phyloP scores from a whole-genome alignment of 768 basidiomycete genomes.

The Boletus pseudopeckii region DNA sequence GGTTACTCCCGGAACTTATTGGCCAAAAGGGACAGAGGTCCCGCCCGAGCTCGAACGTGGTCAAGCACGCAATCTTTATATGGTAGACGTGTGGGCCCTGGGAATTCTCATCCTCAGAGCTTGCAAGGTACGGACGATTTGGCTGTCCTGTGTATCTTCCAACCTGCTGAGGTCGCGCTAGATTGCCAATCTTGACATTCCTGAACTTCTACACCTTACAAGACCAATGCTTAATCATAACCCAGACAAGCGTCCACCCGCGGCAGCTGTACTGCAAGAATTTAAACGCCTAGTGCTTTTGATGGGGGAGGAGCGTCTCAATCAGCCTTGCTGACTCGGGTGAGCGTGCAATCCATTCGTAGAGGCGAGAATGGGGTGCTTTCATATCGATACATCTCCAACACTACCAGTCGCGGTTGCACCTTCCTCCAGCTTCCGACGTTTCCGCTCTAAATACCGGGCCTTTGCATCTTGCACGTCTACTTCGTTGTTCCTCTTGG shows the following conservation, averaged over 20 bases:
- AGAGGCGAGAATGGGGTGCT: neutral
- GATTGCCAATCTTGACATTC: slow-evolving; percentile 55
- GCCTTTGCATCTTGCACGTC: slow-evolving; percentile 71
- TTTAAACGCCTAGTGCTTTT: slow-evolving; percentile 49
- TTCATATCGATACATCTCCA: slow-evolving; percentile 6
- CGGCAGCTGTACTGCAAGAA: slow-evolving; percentile 43
- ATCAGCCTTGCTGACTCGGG: slow-evolving; percentile 10
- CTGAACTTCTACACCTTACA: slow-evolving; percentile 56
- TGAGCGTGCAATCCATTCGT: neutral
- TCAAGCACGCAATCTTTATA: slow-evolving; percentile 54
- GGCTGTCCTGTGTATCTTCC: neutral
- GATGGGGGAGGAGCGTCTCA: slow-evolving; percentile 37
- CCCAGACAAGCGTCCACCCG: slow-evolving; percentile 51
- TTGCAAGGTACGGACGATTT: slow-evolving; percentile 49
- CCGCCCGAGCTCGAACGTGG: slow-evolving; percentile 66
- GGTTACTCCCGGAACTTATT: slow-evolving; percentile 36
- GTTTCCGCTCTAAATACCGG: slow-evolving; percentile 77
- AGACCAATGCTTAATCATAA: slow-evolving; percentile 56
- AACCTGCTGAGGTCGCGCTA: slow-evolving; percentile 25
- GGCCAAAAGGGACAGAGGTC: slow-evolving; percentile 58
- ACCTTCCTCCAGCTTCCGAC: slow-evolving; percentile 59
- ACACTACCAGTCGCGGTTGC: neutral
- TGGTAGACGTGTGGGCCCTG: slow-evolving; percentile 72
- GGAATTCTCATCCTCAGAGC: slow-evolving; percentile 61
- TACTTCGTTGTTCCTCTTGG: slow-evolving; percentile 73